These are phyloP conservation scores for Ascoidea asiatica DNA, from an alignment of 805 yeast species.

Conservation along the genomic window DNA sequence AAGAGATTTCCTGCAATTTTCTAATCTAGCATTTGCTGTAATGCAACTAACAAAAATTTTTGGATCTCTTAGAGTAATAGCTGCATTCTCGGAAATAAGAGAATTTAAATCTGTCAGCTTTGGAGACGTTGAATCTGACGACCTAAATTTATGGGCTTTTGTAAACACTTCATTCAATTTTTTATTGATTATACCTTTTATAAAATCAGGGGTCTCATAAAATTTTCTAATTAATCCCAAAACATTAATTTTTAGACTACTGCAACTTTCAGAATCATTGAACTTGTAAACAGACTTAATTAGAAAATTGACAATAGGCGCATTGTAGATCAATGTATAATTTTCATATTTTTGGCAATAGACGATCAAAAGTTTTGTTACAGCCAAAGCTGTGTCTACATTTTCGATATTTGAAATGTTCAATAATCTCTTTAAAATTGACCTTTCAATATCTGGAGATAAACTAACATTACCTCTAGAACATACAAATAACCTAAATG, in stretches of 20 bases:
- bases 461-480: not conserved
- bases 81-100: constrained; percentile 35
- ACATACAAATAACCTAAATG: too few relatives aligned
- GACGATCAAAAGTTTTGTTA: constrained; percentile 41
- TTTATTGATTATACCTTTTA: constrained; percentile 33
- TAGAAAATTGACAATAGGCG: constrained; percentile 35
- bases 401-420: constrained; percentile 24
- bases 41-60: constrained; percentile 31
- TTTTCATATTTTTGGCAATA: constrained; percentile 31
- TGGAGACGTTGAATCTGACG: constrained; percentile 1
- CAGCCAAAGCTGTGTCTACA: constrained; percentile 34
- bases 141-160: constrained; percentile 9
- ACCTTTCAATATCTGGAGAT: not conserved
- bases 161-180: constrained; percentile 35
- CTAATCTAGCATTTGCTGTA: constrained; percentile 27
- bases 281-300: constrained; percentile 25
- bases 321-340: constrained; percentile 27
- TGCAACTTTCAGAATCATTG: constrained; percentile 23
- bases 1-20: constrained; percentile 28
- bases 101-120: constrained; percentile 30
- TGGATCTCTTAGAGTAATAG: constrained; percentile 34
- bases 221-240: constrained; percentile 51
- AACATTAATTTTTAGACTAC: constrained; percentile 31
- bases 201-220: constrained; percentile 43
- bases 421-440: not conserved